Conservation (phyloP, 805 yeast species). For the Myxozyma lipomycoides region DNA sequence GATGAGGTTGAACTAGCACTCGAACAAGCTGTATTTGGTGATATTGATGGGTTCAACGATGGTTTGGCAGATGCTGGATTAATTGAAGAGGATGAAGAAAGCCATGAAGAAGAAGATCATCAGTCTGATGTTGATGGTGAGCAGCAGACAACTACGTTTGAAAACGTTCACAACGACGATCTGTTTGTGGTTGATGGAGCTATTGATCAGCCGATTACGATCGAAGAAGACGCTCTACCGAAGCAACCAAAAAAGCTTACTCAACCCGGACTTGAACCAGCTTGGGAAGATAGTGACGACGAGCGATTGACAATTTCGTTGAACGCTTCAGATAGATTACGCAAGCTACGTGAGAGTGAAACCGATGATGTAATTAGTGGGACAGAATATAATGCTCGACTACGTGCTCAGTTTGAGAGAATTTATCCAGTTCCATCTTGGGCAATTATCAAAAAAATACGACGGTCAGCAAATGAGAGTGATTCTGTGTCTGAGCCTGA, state of each 20-base stretch:
- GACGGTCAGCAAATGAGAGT: slow-evolving; percentile 30
- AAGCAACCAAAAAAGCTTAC: slow-evolving; percentile 27
- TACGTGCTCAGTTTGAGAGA: slow-evolving; percentile 66
- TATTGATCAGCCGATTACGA: slow-evolving; percentile 32
- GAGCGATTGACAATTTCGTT: slow-evolving; percentile 65
- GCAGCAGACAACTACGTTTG: slow-evolving; percentile 15
- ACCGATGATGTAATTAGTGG: slow-evolving; percentile 56
- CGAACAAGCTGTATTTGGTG: slow-evolving; percentile 88
- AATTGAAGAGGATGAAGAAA: slow-evolving; percentile 10
- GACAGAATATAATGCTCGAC: slow-evolving; percentile 54
- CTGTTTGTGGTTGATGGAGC: slow-evolving; percentile 25
- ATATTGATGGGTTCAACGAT: slow-evolving; percentile 63
- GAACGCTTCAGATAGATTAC: slow-evolving; percentile 52
- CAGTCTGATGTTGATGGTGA: slow-evolving; percentile 7
- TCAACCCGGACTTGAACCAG: slow-evolving; percentile 39
- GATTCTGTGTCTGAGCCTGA: slow-evolving; percentile 34
- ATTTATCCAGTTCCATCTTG: slow-evolving; percentile 83
- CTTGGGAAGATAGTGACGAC: slow-evolving; percentile 92
- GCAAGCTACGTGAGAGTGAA: slow-evolving; percentile 64
- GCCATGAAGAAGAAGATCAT: slow-evolving; percentile 5
- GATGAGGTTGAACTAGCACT: slow-evolving; percentile 77
- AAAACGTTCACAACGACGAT: slow-evolving; percentile 23
- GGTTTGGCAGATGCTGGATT: slow-evolving; percentile 47
- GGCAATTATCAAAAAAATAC: slow-evolving; percentile 47
- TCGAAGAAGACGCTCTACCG: slow-evolving; percentile 35